Percentiles rank a stretch among this genome's conserved stretches.
Evolutionary conservation across 2,329 filamentous ascomycete species (phyloP).

Genomic region (Sporothrix globosa): DNA sequence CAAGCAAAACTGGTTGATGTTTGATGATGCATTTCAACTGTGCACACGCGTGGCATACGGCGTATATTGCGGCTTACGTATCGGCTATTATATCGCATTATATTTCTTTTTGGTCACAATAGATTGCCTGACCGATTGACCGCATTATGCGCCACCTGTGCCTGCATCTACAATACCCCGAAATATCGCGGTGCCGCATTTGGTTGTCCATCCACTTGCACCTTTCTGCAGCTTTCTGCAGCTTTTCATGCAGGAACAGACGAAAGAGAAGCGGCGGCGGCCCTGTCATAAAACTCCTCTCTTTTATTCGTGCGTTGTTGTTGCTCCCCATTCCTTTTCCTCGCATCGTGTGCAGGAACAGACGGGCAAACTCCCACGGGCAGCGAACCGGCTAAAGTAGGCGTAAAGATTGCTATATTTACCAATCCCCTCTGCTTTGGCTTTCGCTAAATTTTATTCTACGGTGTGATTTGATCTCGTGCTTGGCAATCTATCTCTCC

Average conservation of each 20-base stretch:
- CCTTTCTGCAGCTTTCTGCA: too few species aligned
- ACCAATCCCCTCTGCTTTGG: neutral
- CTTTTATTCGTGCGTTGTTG: neutral
- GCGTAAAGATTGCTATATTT: neutral
- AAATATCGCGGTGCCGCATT: neutral
- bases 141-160: neutral
- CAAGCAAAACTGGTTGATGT: too few species aligned
- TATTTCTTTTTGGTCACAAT: neutral
- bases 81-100: neutral
- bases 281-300: neutral
- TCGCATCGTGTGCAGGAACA: too few species aligned
- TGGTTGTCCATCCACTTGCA: neutral
- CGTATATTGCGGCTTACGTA: conserved; percentile 12
- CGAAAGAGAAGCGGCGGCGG: neutral
- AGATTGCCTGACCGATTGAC: neutral
- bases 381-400: neutral
- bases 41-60: neutral
- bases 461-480: neutral
- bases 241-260: conserved; percentile 7
- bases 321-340: neutral
- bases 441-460: conserved; percentile 8
- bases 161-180: neutral
- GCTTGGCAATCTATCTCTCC: neutral
- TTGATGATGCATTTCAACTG: neutral
- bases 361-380: neutral